phyloP scores from a whole-genome alignment of 345 rosid genomes.

The Eucalyptus cloeziana region DNA sequence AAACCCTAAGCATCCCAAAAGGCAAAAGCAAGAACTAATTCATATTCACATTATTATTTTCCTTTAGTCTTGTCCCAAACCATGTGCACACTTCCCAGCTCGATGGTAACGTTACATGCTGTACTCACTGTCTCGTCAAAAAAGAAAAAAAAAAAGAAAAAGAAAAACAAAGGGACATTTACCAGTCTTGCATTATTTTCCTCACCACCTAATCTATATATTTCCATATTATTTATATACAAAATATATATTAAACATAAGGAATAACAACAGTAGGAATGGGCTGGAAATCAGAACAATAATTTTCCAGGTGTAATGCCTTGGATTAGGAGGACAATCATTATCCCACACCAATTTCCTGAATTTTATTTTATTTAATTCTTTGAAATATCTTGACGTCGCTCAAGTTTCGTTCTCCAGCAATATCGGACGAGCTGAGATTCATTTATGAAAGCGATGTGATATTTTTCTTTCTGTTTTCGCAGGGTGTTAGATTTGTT shows the following conservation, averaged over 20 bases:
- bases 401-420: neutral
- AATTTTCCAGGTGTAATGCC: neutral
- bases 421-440: neutral
- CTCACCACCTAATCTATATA: neutral
- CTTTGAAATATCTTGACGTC: neutral
- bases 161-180: neutral
- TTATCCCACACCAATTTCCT: neutral
- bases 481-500: neutral
- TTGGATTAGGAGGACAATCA: neutral
- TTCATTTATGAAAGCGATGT: neutral
- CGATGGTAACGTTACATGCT: neutral
- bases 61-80: neutral
- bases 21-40: neutral
- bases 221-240: neutral
- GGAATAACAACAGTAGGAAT: neutral
- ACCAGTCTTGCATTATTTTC: neutral
- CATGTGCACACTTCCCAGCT: neutral
- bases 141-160: fast-evolving
- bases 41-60: neutral
- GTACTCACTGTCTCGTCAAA: neutral
- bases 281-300: neutral
- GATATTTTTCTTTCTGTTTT: neutral
- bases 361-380: neutral
- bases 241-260: neutral
- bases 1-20: neutral